phyloP scores from a whole-genome alignment of 805 yeast genomes.

The Starmerella riodocensis region DNA sequence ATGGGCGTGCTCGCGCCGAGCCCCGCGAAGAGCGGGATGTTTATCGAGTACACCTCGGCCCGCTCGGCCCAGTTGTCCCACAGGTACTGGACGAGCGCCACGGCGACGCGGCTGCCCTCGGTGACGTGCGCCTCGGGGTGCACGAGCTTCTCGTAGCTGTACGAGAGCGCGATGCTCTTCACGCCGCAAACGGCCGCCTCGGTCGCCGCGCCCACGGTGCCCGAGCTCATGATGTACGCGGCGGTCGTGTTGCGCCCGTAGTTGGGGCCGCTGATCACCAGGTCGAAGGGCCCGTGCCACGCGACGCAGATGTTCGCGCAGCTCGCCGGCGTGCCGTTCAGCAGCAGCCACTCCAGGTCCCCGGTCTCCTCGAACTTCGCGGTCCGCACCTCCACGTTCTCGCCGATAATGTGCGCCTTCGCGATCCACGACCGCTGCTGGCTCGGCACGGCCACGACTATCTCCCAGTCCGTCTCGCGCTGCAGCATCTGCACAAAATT shows the following conservation, averaged over 20 bases:
- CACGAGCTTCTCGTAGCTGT: slow-evolving; percentile 50
- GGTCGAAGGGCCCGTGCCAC: slow-evolving; percentile 54
- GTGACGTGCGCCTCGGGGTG: slow-evolving; percentile 39
- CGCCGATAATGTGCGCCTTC: slow-evolving; percentile 70
- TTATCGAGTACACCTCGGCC: slow-evolving; percentile 68
- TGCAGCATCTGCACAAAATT: slow-evolving; percentile 60
- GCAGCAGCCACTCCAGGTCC: slow-evolving; percentile 46
- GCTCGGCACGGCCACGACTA: slow-evolving; percentile 70
- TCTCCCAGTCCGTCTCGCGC: slow-evolving; percentile 63
- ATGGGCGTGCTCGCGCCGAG: slow-evolving; percentile 50
- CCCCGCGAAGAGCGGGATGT: slow-evolving; percentile 57
- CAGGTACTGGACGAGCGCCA: slow-evolving; percentile 49
- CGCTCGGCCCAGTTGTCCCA: slow-evolving; percentile 42
- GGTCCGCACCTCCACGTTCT: slow-evolving; percentile 31
- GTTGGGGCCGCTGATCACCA: slow-evolving; percentile 90
- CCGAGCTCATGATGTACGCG: slow-evolving; percentile 76
- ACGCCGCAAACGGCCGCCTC: slow-evolving; percentile 63
- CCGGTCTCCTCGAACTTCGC: slow-evolving; percentile 37
- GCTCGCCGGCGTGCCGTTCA: slow-evolving; percentile 94
- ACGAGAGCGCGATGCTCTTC: slow-evolving; percentile 68
- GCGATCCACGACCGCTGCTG: slow-evolving; percentile 93
- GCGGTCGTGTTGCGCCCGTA: slow-evolving; percentile 88
- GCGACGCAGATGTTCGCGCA: slow-evolving; percentile 83
- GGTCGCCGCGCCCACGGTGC: slow-evolving; percentile 95
- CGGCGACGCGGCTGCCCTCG: slow-evolving; percentile 56